phyloP scores from a whole-genome alignment of 305 asterid genomes.

The Fraxinus ornus region DNA sequence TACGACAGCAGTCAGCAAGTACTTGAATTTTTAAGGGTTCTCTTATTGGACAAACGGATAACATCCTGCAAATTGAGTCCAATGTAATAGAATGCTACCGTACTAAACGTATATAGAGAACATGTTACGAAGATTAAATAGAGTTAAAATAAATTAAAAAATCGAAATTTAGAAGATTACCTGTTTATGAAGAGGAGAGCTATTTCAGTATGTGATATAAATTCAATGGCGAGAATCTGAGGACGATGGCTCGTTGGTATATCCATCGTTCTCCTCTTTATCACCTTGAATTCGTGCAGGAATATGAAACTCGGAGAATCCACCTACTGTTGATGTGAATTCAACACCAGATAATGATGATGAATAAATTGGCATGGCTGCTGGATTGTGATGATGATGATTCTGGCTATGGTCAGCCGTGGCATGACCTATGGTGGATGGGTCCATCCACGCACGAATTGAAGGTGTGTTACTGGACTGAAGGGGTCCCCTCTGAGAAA shows the following conservation, averaged over 20 bases:
- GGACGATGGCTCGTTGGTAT: constrained; percentile 90
- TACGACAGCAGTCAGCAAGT: background rate
- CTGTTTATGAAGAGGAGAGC: constrained; percentile 25
- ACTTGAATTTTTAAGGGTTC: background rate
- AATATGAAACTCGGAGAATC: constrained; percentile 68
- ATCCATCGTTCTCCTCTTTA: constrained; percentile 96
- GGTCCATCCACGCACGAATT: constrained; percentile 93
- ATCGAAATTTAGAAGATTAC: constrained; percentile 11
- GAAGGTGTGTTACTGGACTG: constrained; percentile 97
- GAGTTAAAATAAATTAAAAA: background rate
- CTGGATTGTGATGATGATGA: constrained; percentile 40
- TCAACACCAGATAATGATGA: constrained; percentile 52
- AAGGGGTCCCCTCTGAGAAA: constrained; percentile 98
- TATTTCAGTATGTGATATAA: constrained; percentile 25
- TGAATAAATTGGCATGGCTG: constrained; percentile 52
- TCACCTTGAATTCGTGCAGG: constrained; percentile 99
- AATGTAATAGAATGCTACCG: background rate
- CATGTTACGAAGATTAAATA: background rate
- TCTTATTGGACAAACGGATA: background rate
- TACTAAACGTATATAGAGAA: background rate
- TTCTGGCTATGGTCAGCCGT: constrained; percentile 33
- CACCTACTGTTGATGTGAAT: constrained; percentile 55
- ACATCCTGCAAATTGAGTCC: constrained; percentile 30
- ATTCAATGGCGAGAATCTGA: constrained; percentile 87
- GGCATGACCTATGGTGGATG: constrained; percentile 44